Evolutionary conservation across 768 basidiomycete genomes (phyloP).

Genomic region (Boletus rex-veris): DNA sequence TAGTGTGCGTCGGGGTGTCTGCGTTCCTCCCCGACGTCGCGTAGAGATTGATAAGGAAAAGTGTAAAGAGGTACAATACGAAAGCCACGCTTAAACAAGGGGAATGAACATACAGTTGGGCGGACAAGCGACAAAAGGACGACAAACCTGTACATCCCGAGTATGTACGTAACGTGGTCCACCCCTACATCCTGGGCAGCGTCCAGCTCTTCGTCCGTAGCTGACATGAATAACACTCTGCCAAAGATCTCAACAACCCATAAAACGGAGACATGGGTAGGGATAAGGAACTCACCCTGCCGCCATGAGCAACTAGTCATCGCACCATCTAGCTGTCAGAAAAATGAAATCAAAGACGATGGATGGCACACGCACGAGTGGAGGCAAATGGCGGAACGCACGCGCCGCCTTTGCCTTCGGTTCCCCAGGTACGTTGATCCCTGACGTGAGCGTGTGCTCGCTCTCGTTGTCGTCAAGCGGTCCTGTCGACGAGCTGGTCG

Average conservation of each 20-base stretch:
- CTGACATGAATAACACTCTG: conserved; percentile 86
- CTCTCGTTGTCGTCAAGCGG: conserved; percentile 50
- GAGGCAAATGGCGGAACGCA: conserved; percentile 83
- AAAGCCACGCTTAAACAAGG: conserved; percentile 49
- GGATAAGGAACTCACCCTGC: conserved; percentile 51
- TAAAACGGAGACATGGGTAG: background rate
- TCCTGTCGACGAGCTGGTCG: conserved; percentile 31
- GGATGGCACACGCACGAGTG: conserved; percentile 63
- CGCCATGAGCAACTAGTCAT: conserved; percentile 58
- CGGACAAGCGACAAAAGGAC: background rate
- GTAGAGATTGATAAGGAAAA: conserved; percentile 69
- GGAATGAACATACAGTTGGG: background rate
- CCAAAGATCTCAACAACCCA: background rate
- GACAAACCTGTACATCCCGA: conserved; percentile 76
- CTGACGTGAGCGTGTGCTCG: conserved; percentile 62
- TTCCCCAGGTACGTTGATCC: conserved; percentile 15
- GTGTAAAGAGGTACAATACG: conserved; percentile 69
- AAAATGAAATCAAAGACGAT: background rate
- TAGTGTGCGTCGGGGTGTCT: conserved; percentile 2
- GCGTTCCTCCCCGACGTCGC: conserved; percentile 59
- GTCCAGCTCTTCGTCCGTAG: conserved; percentile 85
- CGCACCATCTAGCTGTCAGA: background rate
- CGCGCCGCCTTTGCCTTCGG: conserved; percentile 39
- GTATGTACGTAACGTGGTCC: conserved; percentile 89
- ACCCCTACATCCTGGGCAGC: conserved; percentile 68